Conservation (phyloP, 306 rosid species). For the Arachis stenosperma region DNA sequence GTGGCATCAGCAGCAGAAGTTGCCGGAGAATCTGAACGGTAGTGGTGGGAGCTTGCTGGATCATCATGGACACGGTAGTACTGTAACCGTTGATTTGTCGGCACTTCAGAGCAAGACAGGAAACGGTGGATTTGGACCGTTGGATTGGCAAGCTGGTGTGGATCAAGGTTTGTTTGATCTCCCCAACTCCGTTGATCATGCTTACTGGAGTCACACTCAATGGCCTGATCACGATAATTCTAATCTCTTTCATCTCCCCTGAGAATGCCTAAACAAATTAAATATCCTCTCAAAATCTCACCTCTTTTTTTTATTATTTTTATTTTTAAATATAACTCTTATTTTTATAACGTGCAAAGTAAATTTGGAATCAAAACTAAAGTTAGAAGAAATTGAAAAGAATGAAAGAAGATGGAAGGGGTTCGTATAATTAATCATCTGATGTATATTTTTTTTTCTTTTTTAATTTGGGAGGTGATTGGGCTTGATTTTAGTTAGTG, state of each 20-base stretch:
- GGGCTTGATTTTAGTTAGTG: conserved; percentile 43
- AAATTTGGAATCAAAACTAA: conserved; percentile 35
- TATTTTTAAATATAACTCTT: conserved; percentile 12
- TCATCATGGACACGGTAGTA: conserved; percentile 41
- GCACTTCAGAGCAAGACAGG: conserved; percentile 46
- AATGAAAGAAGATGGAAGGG: conserved; percentile 26
- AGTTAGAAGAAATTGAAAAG: conserved; percentile 1
- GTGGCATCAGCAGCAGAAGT: conserved; percentile 52
- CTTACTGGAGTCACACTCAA: conserved; percentile 83
- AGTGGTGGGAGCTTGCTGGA: conserved; percentile 48
- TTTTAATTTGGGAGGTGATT: conserved; percentile 42
- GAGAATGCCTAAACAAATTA: conserved; percentile 35
- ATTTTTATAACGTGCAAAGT: conserved; percentile 21
- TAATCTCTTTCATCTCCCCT: conserved; percentile 80
- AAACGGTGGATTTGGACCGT: conserved; percentile 65
- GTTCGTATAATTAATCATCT: conserved; percentile 35
- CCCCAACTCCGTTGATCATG: conserved; percentile 79
- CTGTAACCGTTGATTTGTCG: conserved; percentile 62
- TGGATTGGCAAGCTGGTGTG: conserved; percentile 74
- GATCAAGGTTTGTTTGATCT: conserved; percentile 92
- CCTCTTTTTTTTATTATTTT: background rate
- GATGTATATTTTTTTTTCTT: conserved; percentile 38
- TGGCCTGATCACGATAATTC: conserved; percentile 85
- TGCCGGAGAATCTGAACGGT: conserved; percentile 51
- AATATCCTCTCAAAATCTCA: conserved; percentile 19